These are phyloP conservation scores for Xylariaceae sp. DNA, from an alignment of 2,329 filamentous ascomycete genomes.

Conservation along the genomic window DNA sequence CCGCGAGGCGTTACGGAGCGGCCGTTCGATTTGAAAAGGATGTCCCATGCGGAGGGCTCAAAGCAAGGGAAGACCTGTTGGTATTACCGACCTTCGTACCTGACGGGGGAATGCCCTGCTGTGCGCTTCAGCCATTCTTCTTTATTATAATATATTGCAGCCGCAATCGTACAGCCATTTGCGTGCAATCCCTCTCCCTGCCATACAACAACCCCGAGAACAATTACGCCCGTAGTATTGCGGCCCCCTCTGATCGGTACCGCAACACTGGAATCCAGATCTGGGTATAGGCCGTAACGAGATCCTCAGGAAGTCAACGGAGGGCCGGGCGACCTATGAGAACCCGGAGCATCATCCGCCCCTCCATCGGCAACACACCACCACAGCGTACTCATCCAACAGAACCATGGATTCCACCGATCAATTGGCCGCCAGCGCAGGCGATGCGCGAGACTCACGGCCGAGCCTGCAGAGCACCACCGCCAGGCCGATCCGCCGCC, in stretches of 20 bases:
- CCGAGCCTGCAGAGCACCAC: conserved; percentile 18
- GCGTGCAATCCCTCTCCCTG: too few species aligned
- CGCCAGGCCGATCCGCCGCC: conserved; percentile 50
- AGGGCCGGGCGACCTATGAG: conserved; percentile 7
- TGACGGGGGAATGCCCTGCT: too few species aligned
- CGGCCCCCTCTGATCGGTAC: conserved; percentile 3
- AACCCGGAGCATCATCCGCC: conserved; percentile 4
- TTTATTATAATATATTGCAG: too few species aligned
- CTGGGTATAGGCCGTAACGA: conserved; percentile 2
- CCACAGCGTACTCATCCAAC: neutral
- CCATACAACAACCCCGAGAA: too few species aligned
- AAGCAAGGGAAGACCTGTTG: too few species aligned
- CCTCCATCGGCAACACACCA: neutral
- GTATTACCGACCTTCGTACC: too few species aligned
- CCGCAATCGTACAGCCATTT: too few species aligned
- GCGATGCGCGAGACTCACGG: conserved; percentile 16
- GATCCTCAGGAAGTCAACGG: conserved; percentile 4
- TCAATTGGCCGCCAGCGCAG: conserved; percentile 4
- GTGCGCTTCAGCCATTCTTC: too few species aligned
- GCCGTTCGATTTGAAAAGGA: too few species aligned
- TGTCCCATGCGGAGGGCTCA: too few species aligned
- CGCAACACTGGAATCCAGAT: conserved; percentile 6
- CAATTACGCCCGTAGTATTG: too few species aligned
- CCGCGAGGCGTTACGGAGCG: too few species aligned
- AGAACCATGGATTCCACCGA: conserved; percentile 13